Percentiles rank a stretch among this genome's conserved stretches.
phyloP scores from a whole-genome alignment of 169 alveolate species.

The Besnoitia besnoiti region DNA sequence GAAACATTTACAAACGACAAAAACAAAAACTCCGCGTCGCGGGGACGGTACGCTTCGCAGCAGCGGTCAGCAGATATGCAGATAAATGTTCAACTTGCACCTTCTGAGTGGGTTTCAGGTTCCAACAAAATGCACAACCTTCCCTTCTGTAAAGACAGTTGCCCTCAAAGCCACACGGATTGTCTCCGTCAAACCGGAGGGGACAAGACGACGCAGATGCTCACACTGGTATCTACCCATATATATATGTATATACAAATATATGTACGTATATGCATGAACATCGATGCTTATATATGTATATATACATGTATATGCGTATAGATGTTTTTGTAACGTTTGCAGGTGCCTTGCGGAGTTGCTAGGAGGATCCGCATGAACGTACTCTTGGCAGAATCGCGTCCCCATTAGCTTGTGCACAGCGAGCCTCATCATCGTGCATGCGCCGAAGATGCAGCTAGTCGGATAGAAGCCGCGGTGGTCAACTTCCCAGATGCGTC shows the following conservation, averaged over 20 bases:
- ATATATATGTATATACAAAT: neutral
- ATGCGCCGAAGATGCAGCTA: constrained; percentile 82
- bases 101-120: too few relatives aligned
- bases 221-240: neutral
- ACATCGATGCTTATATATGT: neutral
- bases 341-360: neutral
- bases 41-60: too few relatives aligned
- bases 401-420: constrained; percentile 85
- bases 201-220: neutral
- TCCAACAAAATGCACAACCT: too few relatives aligned
- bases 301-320: neutral
- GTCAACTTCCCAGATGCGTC: constrained; percentile 77
- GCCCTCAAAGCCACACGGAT: too few relatives aligned
- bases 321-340: neutral
- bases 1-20: too few relatives aligned
- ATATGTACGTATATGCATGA: neutral
- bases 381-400: constrained; percentile 79
- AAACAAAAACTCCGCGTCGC: neutral
- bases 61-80: too few relatives aligned
- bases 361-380: neutral
- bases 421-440: constrained; percentile 86
- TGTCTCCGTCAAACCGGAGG: neutral
- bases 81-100: too few relatives aligned
- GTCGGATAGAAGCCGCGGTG: constrained; percentile 80
- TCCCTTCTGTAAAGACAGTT: too few relatives aligned